These are phyloP conservation scores for Potentilla sterilis DNA, from an alignment of 306 rosid species.

Conservation along the genomic window DNA sequence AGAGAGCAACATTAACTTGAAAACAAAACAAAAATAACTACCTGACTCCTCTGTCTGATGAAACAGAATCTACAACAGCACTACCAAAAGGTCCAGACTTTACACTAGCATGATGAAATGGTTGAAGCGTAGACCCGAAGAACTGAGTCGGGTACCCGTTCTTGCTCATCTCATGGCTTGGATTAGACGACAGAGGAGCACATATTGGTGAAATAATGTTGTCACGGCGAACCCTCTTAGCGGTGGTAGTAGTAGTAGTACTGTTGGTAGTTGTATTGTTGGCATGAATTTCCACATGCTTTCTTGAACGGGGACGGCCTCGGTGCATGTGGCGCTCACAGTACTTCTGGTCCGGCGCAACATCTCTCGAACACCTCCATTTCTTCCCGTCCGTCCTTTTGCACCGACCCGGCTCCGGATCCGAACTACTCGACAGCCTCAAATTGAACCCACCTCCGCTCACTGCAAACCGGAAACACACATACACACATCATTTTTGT, in stretches of 20 bases:
- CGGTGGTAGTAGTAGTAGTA: neutral
- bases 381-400: conserved; percentile 82
- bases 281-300: conserved; percentile 83
- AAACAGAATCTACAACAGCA: conserved; percentile 31
- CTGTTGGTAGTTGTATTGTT: conserved; percentile 9
- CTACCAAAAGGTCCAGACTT: conserved; percentile 26
- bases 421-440: conserved; percentile 46
- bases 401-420: conserved; percentile 76
- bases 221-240: conserved; percentile 54
- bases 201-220: conserved; percentile 28
- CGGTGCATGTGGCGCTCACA: conserved; percentile 89
- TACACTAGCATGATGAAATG: conserved; percentile 35
- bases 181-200: conserved; percentile 26
- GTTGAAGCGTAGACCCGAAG: conserved; percentile 31
- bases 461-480: conserved; percentile 23
- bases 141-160: conserved; percentile 41
- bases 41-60: conserved; percentile 48
- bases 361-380: conserved; percentile 88
- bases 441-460: conserved; percentile 46
- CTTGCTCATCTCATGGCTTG: conserved; percentile 31
- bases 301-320: conserved; percentile 99
- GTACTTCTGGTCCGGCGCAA: conserved; percentile 67
- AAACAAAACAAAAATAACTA: conserved; percentile 10
- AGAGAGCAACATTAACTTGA: neutral
- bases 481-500: too few species aligned